Conservation (phyloP, 192 early-diverging fungal species). For the Backusella mclennaniae region DNA sequence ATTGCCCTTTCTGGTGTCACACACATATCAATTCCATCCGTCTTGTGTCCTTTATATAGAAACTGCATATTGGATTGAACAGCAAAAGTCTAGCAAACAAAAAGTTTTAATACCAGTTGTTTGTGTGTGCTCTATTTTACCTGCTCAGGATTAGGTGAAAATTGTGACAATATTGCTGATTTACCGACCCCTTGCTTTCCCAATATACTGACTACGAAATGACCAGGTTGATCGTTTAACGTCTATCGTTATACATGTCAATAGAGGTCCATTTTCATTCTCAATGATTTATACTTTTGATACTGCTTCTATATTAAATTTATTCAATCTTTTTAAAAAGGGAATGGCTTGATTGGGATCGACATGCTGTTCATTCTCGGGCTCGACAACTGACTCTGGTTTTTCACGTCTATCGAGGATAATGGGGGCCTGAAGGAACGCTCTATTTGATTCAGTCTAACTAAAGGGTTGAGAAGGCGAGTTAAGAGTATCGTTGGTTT, state of each 20-base stretch:
- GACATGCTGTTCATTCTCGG: background rate
- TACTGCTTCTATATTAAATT: conserved; percentile 19
- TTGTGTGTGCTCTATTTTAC: background rate
- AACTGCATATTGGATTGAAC: conserved; percentile 36
- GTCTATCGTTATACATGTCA: conserved; percentile 9
- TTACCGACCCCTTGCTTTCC: conserved; percentile 69
- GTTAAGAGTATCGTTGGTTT: background rate
- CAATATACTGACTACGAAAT: conserved; percentile 65
- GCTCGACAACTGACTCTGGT: background rate
- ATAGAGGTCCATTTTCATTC: background rate
- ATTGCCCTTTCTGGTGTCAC: conserved; percentile 63
- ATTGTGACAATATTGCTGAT: conserved; percentile 55
- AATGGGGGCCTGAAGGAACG: conserved; percentile 24
- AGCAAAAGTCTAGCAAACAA: conserved; percentile 25
- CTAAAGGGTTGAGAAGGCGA: background rate
- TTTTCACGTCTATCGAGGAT: conserved; percentile 27
- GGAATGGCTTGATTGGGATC: conserved; percentile 11
- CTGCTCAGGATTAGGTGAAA: conserved; percentile 37
- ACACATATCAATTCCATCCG: conserved; percentile 62
- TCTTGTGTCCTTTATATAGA: conserved; percentile 42
- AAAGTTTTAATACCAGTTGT: background rate
- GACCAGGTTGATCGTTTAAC: conserved; percentile 62
- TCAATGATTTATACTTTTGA: background rate
- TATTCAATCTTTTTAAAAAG: background rate
- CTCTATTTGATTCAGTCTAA: conserved; percentile 2